Evolutionary conservation across 2,329 filamentous ascomycete genomes (phyloP).

Genomic region (Pseudocercospora fuligena): DNA sequence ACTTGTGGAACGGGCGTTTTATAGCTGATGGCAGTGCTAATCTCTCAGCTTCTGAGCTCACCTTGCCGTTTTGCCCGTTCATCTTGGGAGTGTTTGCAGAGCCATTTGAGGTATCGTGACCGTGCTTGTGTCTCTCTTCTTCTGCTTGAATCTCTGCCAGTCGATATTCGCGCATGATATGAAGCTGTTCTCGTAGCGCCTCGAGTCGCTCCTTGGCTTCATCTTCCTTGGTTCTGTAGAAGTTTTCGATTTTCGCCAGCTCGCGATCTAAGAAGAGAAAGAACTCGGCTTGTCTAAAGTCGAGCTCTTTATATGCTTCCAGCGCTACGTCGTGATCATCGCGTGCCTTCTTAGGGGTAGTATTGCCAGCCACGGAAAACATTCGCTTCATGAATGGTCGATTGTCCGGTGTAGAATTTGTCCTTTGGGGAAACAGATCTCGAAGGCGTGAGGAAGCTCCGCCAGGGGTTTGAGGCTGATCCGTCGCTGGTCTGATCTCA

Average conservation of each 20-base stretch:
- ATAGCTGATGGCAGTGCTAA: neutral
- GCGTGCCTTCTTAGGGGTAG: conserved; percentile 41
- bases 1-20: conserved; percentile 24
- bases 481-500: conserved; percentile 26
- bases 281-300: conserved; percentile 80
- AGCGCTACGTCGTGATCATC: conserved; percentile 52
- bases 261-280: conserved; percentile 82
- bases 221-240: conserved; percentile 86
- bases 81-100: neutral
- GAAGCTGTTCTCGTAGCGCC: conserved; percentile 79
- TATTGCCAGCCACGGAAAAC: conserved; percentile 29
- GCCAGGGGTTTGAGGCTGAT: conserved; percentile 9
- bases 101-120: conserved; percentile 7
- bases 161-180: conserved; percentile 87
- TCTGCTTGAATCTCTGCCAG: conserved; percentile 70
- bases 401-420: conserved; percentile 46
- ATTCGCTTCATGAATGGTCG: conserved; percentile 33
- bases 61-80: conserved; percentile 12
- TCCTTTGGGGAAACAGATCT: conserved; percentile 42
- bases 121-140: conserved; percentile 43
- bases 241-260: conserved; percentile 87
- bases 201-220: conserved; percentile 76
- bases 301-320: conserved; percentile 67
- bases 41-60: neutral
- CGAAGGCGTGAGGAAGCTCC: conserved; percentile 36